Evolutionary conservation across 129 eudicot species (phyloP), one percentile per base, ranked within the genome.

Genomic region (carrot (Daucus carota)): DNA sequence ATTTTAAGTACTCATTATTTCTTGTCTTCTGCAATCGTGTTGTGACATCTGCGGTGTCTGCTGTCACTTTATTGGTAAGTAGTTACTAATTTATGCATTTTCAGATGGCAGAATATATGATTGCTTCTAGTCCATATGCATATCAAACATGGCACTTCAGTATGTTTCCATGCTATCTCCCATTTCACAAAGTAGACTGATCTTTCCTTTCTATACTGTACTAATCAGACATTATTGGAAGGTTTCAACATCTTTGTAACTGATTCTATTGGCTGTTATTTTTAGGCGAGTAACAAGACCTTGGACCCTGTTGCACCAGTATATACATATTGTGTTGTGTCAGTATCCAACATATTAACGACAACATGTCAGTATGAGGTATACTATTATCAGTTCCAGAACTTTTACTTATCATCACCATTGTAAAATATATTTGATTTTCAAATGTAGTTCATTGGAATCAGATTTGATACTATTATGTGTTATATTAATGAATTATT

Each of bases 341-440:
- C 99, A 32, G 81, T 94, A 77, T 91, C 99, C 66, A 94, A 94
- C 79, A 91, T 94, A 82, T 93, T 94, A 79, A 94, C 99, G 18
- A 94, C 99, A 43, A 91, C 99, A 70, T 94, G 99, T 80, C 99
- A 94, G 80, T 94, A 94, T 81, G 99, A 94, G 99, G 99, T 91
- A 54, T 73, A 65, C 41, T 33, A 1, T 60, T 62, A 63, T 75
- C 47, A 72, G 9, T 78, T 73, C 62, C 48, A 59, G 48, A 69
- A 8, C 1, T 26, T 24, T 60, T 26, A 26, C 28, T 9, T 5
- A 28, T 60, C 12, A 8, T 60, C 34, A 60, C 34, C 34, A 28
- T 60, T 60, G 34, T 60, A 52, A 20, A 22, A 45, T 50, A 22
- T 50, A 50, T 50, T 1, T 36, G 5, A 50, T 20, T 1, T 50